Evolutionary conservation across 495 filamentous ascomycete species (phyloP).

Genomic region (Patellaria atrata): DNA sequence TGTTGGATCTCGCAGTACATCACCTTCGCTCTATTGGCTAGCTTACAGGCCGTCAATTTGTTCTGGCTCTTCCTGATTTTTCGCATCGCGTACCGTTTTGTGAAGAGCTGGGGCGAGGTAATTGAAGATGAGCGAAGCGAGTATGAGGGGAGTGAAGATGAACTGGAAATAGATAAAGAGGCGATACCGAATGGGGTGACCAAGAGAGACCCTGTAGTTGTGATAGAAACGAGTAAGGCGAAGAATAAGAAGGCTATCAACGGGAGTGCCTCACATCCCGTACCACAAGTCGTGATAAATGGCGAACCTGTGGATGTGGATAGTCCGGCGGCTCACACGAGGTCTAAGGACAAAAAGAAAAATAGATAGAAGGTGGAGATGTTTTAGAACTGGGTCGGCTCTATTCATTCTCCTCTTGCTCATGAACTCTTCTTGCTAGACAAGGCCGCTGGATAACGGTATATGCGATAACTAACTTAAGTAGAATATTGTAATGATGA

Average conservation of each 20-base stretch:
- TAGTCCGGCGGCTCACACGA: not conserved
- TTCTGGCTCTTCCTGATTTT: conserved; percentile 28
- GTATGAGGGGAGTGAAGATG: conserved; percentile 24
- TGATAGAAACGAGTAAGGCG: not conserved
- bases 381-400: too few species aligned
- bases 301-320: not conserved
- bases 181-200: not conserved
- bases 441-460: too few species aligned
- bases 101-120: conserved; percentile 11
- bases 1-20: conserved; percentile 28
- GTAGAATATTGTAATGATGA: too few species aligned
- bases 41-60: conserved; percentile 27
- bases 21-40: conserved; percentile 24
- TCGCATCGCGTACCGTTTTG: conserved; percentile 22
- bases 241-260: not conserved
- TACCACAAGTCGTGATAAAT: not conserved
- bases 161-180: conserved; percentile 10
- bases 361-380: too few species aligned
- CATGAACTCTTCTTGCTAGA: too few species aligned
- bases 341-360: conserved; percentile 2
- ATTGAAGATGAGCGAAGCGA: conserved; percentile 27
- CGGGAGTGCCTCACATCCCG: not conserved
- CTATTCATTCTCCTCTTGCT: too few species aligned
- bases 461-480: too few species aligned
- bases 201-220: not conserved